Percentiles rank a stretch among this genome's conserved stretches.
These are phyloP conservation scores for Chrysoporthe deuterocubensis DNA, from an alignment of 2,329 filamentous ascomycete species.

Conservation along the genomic window DNA sequence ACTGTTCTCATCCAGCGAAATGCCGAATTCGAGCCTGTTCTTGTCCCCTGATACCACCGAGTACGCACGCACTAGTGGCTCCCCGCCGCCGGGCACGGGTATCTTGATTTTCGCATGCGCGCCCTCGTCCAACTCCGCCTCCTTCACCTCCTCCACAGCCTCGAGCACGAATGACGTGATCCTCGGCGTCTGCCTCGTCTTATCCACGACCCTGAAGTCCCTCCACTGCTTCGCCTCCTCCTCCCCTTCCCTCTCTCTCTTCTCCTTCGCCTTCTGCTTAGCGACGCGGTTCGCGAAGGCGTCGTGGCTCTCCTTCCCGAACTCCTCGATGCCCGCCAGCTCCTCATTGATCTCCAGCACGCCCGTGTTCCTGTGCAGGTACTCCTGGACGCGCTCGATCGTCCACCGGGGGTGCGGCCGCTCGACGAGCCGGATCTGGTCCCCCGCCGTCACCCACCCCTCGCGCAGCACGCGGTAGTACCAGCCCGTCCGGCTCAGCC, in stretches of 20 bases:
- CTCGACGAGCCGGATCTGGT: conserved; percentile 59
- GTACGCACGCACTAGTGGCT: conserved; percentile 61
- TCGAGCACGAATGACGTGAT: conserved; percentile 59
- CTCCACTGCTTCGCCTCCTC: conserved; percentile 44
- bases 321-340: conserved; percentile 54
- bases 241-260: conserved; percentile 30
- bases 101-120: conserved; percentile 62
- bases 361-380: conserved; percentile 58
- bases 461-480: conserved; percentile 64
- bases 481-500: conserved; percentile 65
- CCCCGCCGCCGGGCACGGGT: conserved; percentile 38
- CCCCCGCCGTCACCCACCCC: conserved; percentile 59
- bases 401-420: conserved; percentile 64
- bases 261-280: conserved; percentile 41
- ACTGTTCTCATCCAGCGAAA: conserved; percentile 58
- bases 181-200: conserved; percentile 53
- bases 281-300: conserved; percentile 57
- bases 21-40: conserved; percentile 58
- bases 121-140: conserved; percentile 45
- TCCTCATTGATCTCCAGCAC: conserved; percentile 57
- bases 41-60: conserved; percentile 59
- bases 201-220: conserved; percentile 53
- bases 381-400: conserved; percentile 65
- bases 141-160: conserved; percentile 41
- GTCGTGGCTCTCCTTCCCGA: conserved; percentile 53